phyloP scores from a whole-genome alignment of 2,329 filamentous ascomycete genomes.

The Leptographium radiaticola region DNA sequence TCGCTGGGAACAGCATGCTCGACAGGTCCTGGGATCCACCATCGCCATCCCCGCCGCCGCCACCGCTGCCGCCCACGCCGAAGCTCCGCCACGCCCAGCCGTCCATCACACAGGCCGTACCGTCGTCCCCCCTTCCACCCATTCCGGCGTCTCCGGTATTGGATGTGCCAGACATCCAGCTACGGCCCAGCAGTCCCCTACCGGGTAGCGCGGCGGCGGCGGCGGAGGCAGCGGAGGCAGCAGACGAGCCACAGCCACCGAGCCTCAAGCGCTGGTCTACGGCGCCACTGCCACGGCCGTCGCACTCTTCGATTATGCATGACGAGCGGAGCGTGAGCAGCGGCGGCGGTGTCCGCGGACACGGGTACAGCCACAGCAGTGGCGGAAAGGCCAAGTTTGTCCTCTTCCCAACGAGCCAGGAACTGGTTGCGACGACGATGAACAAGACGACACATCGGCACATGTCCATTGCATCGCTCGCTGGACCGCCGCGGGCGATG shows the following conservation, averaged over 20 bases:
- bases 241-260: background rate
- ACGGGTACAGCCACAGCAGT: background rate
- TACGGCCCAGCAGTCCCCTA: background rate
- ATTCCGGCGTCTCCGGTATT: background rate
- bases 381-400: background rate
- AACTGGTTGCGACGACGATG: too few species aligned
- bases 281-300: background rate
- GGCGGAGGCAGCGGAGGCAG: background rate
- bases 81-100: background rate
- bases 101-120: background rate
- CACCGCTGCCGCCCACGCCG: background rate
- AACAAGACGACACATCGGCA: background rate
- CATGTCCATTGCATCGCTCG: background rate
- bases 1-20: slow-evolving; percentile 6
- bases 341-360: background rate
- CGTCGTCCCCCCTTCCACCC: background rate
- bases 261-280: background rate
- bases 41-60: background rate
- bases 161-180: background rate
- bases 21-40: slow-evolving; percentile 1
- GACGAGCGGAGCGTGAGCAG: background rate
- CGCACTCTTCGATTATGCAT: background rate
- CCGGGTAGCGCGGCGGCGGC: background rate
- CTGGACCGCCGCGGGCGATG: background rate
- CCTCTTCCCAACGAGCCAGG: background rate